Conservation (phyloP, 2,329 filamentous ascomycete genomes). For the Rhexocercosporidium sp. region DNA sequence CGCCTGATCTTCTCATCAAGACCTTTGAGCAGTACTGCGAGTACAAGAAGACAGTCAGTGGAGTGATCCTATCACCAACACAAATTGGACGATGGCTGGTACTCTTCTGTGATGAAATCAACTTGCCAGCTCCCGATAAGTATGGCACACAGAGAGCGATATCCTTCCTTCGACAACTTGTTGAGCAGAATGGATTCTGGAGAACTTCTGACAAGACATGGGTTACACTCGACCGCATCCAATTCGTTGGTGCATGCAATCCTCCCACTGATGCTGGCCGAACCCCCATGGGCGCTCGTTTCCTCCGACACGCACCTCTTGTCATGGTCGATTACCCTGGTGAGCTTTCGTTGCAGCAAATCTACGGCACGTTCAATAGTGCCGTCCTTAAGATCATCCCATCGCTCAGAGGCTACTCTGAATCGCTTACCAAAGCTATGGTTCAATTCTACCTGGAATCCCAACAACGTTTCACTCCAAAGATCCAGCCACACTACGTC, state of each 20-base stretch:
- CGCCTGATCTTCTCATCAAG: slow-evolving; percentile 96
- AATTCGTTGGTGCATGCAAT: slow-evolving; percentile 99
- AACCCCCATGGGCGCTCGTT: slow-evolving; percentile 90
- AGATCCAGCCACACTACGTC: slow-evolving; percentile 98
- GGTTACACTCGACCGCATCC: slow-evolving; percentile 96
- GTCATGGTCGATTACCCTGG: slow-evolving; percentile 99
- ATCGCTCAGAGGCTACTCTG: slow-evolving; percentile 90
- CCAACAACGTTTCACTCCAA: slow-evolving; percentile 90
- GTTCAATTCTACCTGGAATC: slow-evolving; percentile 95
- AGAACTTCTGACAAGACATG: slow-evolving; percentile 95
- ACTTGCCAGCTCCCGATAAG: slow-evolving; percentile 94
- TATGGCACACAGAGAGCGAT: slow-evolving; percentile 98
- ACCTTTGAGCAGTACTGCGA: slow-evolving; percentile 99
- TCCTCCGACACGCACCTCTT: slow-evolving; percentile 95
- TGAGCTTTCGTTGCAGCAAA: slow-evolving; percentile 91
- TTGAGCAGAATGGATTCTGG: slow-evolving; percentile 99
- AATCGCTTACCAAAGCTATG: slow-evolving; percentile 95
- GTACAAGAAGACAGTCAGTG: slow-evolving; percentile 98
- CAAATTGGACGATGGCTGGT: slow-evolving; percentile 98
- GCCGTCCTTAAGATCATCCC: slow-evolving; percentile 97
- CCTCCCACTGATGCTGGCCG: slow-evolving; percentile 96
- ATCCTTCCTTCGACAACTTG: slow-evolving; percentile 94
- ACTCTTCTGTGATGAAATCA: slow-evolving; percentile 99
- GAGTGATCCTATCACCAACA: slow-evolving; percentile 91
- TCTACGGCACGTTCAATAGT: slow-evolving; percentile 97